Base-by-base conservation (phyloP, 164 flowering plant genomes). In the Sextonia rubra region DNA sequence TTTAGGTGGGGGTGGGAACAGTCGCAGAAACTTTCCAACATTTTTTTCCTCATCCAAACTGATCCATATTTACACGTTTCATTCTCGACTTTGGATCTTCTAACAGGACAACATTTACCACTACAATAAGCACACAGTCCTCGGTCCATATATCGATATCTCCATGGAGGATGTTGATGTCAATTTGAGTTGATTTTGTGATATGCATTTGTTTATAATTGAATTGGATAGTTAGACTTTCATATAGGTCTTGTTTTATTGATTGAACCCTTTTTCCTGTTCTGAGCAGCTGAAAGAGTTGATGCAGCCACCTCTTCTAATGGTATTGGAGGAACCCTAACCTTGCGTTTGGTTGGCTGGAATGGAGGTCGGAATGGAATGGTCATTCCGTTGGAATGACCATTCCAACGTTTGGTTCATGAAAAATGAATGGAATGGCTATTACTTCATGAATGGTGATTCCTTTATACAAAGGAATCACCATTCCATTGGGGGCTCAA, bases 241-340 rank as follows among this genome's bases (percentile, higher is more conserved):
- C 64, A 25, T 61, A 25, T 25, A 23, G 1, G 14, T 23, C 12
- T 61, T 61, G 27, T 52, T 52, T 52, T 52, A 17, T 37, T 52
- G 6, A 15, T 52, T 15, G 58, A 12, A 52, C 12, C 5, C 64
- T 23, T 61, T 24, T 61, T 61, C 24, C 26, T 25, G 29, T 32
- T 58, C n/a, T 69, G 63, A 24, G 64, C 72, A 69, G 72, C 63
- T 29, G 64, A 55, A 69, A 69, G 25, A 60, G 26, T 15, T 22
- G 25, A 29, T 7, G 25, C 48, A 24, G 25, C 17, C 29, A 55
- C 64, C 47, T 25, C 5, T 24, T 26, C 64, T n/a, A 11, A 29
- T 58, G 84, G 86, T 2, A 80, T 52, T 14, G 83, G 87, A 7
- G 80, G 72, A 74, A 82, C 78, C 3, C 76, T 78, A n/a, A n/a